Evolutionary conservation across 305 asterid genomes (phyloP).

Genomic region (Fraxinus paxiana): DNA sequence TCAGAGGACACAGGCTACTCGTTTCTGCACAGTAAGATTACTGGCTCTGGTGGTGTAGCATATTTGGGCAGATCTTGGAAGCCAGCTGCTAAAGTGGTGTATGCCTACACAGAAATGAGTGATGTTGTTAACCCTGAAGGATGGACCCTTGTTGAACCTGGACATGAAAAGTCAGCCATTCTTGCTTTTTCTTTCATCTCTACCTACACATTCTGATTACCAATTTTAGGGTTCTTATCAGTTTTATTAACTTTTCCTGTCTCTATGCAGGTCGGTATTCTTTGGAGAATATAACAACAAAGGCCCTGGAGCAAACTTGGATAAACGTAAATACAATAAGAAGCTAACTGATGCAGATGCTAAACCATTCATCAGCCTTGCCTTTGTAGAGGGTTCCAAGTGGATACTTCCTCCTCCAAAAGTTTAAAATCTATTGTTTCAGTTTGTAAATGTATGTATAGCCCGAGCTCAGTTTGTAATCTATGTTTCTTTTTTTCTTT

Average conservation of each 20-base stretch:
- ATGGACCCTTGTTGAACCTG: slow-evolving; percentile 35
- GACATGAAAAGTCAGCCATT: background rate
- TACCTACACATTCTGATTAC: background rate
- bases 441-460: background rate
- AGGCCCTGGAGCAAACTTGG: slow-evolving; percentile 47
- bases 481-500: background rate
- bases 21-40: slow-evolving; percentile 53
- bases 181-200: background rate
- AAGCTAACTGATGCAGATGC: slow-evolving; percentile 36
- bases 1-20: slow-evolving; percentile 36
- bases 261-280: slow-evolving; percentile 37
- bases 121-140: slow-evolving; percentile 52
- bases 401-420: slow-evolving; percentile 70
- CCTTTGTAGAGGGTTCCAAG: slow-evolving; percentile 43
- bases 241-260: background rate
- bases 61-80: slow-evolving; percentile 64
- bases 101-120: slow-evolving; percentile 45
- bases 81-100: slow-evolving; percentile 42
- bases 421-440: background rate
- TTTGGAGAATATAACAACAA: slow-evolving; percentile 53
- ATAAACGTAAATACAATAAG: slow-evolving; percentile 36
- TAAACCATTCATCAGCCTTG: slow-evolving; percentile 40
- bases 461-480: too few relatives aligned
- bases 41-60: slow-evolving; percentile 46
- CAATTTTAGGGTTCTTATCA: background rate